Base-by-base conservation (phyloP, 805 yeast genomes). In the Zygoascus flipseniorum region DNA sequence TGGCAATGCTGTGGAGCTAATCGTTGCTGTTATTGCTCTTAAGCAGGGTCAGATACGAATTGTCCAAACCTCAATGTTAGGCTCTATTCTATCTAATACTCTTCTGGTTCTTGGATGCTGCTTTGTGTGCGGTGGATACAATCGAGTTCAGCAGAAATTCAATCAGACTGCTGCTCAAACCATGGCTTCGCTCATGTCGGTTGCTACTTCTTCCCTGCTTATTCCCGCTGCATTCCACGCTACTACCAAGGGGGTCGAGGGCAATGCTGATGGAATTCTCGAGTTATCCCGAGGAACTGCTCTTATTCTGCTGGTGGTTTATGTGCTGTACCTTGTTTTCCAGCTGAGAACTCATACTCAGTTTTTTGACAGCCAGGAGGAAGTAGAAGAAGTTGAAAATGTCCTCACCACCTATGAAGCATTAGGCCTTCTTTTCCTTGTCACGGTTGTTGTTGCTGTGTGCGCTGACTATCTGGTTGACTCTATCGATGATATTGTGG, bases 101-200 rank as follows among this genome's bases (percentile, higher is more conserved):
- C 73, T 93, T 56, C 76, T 93, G 52, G 99, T 93, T 2, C 76
- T 93, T 51, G 99, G 99, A n/a, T 86, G 95, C 69, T 89, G 97
- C 67, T 93, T 93, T 65, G 71, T 92, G 14, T 89, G 86, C 43
- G 99, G 99, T 53, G 99, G 99, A 16, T 78, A 83, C 67, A 84
- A 86, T 60, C 80, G 93, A 58, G 76, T 84, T 39, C 93, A 86
- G 68, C 98, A 93, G 69, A 77, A 77, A 1, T 93, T 93, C 73
- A 89, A 89, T 73, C 95, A 87, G 70, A 92, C 98, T 0, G 97
- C 90, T 8, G 99, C 99, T 4, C 98, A 93, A 71, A 90, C 98
- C 8, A 93, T 93, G 99, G 80, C 89, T 35, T 89, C 97, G 1
- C 76, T 93, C 59, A 80, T 93, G 81, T 95, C 95, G 1, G 81